Base-by-base conservation (phyloP, 257 asterid species). In the Scutellaria galericulata region DNA sequence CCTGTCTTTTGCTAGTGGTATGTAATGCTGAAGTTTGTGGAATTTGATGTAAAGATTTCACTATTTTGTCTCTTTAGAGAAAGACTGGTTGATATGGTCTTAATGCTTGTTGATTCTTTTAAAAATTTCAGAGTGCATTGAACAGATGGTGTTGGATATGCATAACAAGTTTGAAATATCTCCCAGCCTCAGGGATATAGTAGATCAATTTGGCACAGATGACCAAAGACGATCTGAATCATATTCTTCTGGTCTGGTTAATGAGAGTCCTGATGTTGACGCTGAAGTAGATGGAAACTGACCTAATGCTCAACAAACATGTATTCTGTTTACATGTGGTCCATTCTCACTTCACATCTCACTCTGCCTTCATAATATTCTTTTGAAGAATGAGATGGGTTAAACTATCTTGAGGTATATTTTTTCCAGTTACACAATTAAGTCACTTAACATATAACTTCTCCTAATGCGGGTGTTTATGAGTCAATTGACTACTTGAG, bases 1-100 rank as follows among this genome's bases (percentile, higher is more conserved):
- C 75, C 14, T 92, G 66, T 80, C 89, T 78, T 95, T 92, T 83
- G 92, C 96, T 50, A 87, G 82, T 84, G 99, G 99, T 92, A 64
- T 76, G 83, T 63, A 74, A 60, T 46, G 74, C 46, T 64, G 64
- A 37, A 54, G 65, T 70, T 57, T 60, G n/a, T n/a, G 68, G 70
- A 72, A 64, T 66, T 68, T 37, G 37, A 50, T 61, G 31, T 14
- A 20, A 44, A 68, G 70, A 59, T 44, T 67, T 41, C 39, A 40
- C 27, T 22, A 54, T 72, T 55, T 7, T 74, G 42, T 60, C 52
- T 68, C 15, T 73, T 46, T 46, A 67, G 47, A 27, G 18, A 42
- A 35, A 40, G 31, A 31, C 44, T 68, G 65, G 52, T 39, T 50
- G 18, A 50, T 45, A 24, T 63, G 35, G 27, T 54, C 50, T 40